Base-by-base conservation (phyloP, 306 rosid genomes). In the Corylus americana region DNA sequence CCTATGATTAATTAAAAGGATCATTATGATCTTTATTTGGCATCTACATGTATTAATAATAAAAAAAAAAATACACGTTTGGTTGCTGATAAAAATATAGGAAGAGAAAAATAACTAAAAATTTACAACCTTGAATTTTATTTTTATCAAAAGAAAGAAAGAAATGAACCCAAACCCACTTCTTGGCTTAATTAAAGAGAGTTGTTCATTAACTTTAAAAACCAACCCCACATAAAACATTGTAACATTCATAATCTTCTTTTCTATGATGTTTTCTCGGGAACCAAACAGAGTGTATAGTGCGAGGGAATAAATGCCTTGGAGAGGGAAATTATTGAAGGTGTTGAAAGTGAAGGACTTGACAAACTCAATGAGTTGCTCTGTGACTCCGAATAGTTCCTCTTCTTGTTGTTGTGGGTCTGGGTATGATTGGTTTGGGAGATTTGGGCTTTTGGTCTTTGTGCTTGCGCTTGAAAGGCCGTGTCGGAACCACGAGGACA, bases 401-500 rank as follows among this genome's bases (percentile, higher is more conserved):
- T 22, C 25, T 22, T 22, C 25, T 22, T 22, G 25, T 22, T 22
- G 25, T 57, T 77, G 16, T 12, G 13, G 12, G 51, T 48, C 51
- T 22, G 51, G 12, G 12, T 78, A 76, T 4, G 80, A 57, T 64
- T 81, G 78, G 22, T 86, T 73, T 55, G 78, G 63, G 67, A 77
- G 81, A 74, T 80, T 81, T 48, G 87, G 78, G 76, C 0, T 62
- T 81, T 77, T 7, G 87, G 50, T 82, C 39, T 70, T 64, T 59
- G 57, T 50, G 27, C 77, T 61, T 22, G 39, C 83, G 78, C 78
- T 78, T 25, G 88, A 62, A 55, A 89, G 87, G 45, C 61, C 85
- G 74, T 91, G 93, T 54, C 78, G 80, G 68, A 92, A 82, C 98
- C 98, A 92, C 25, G 83, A 83, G 67, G 91, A 88, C 8, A 81